Evolutionary conservation across 352 stramenopile species (phyloP).

Genomic region (Achlya hypogyna): DNA sequence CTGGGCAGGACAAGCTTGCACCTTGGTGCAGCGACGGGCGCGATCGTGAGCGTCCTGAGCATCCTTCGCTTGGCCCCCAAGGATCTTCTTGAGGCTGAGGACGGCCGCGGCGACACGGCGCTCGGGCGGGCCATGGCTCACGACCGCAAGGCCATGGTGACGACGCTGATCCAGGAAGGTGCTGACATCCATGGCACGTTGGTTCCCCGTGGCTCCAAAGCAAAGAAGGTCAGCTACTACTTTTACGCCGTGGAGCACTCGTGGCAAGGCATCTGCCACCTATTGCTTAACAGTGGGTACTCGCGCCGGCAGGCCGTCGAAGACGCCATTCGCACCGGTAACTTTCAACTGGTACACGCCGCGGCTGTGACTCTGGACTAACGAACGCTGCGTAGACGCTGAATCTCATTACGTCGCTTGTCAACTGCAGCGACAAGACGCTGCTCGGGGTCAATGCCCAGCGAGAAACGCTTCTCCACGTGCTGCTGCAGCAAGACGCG

Average conservation of each 20-base stretch:
- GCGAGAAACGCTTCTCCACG: conserved; percentile 53
- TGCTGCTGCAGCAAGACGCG: conserved; percentile 43
- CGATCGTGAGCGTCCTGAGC: conserved; percentile 63
- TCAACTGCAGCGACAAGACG: conserved; percentile 33
- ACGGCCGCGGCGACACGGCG: conserved; percentile 42
- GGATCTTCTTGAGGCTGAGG: conserved; percentile 29
- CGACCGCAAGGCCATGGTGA: conserved; percentile 61
- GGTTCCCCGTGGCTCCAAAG: conserved; percentile 20
- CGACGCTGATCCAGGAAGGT: conserved; percentile 57
- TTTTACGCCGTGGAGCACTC: conserved; percentile 64
- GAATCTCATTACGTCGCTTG: conserved; percentile 51
- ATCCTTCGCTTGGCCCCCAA: conserved; percentile 33
- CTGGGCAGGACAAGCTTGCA: conserved; percentile 54
- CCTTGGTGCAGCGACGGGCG: conserved; percentile 56
- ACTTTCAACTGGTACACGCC: conserved; percentile 45
- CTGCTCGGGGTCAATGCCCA: conserved; percentile 36
- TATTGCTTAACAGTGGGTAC: conserved; percentile 66
- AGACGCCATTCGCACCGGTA: conserved; percentile 50
- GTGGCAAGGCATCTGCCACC: conserved; percentile 65
- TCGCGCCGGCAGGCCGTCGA: conserved; percentile 62
- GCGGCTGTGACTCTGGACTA: background rate
- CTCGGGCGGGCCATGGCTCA: conserved; percentile 46
- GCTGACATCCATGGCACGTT: conserved; percentile 36
- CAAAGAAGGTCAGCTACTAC: conserved; percentile 42
- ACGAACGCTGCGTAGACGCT: conserved; percentile 21